A percentile compares a stretch with the other conserved stretches of the same genome.
Conservation (phyloP, 345 rosid genomes). For the Dovyalis caffra region DNA sequence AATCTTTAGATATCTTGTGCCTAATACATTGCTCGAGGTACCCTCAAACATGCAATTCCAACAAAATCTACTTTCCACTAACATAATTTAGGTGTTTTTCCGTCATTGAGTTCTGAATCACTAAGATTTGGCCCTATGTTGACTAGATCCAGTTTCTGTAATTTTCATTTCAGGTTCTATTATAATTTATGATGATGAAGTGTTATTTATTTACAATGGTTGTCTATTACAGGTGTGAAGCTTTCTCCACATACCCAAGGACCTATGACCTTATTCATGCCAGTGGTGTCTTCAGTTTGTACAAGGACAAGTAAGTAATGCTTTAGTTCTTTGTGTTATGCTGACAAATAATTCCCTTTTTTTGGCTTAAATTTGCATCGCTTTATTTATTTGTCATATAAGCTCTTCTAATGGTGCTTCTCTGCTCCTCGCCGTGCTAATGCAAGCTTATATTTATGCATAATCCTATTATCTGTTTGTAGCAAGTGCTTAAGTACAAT, state of each 20-base stretch:
- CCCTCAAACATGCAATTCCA: background rate
- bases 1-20: background rate
- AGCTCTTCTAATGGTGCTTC: background rate
- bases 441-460: background rate
- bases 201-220: background rate
- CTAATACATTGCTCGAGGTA: background rate
- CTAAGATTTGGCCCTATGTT: background rate
- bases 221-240: conserved; percentile 76
- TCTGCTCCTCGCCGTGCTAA: background rate
- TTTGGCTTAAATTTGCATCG: background rate
- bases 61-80: background rate
- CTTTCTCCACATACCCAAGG: conserved; percentile 98
- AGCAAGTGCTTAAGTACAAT: background rate
- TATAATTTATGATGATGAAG: background rate
- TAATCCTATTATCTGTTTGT: background rate
- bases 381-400: background rate
- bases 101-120: background rate
- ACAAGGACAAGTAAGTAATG: conserved; percentile 73
- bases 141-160: background rate
- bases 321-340: background rate
- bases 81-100: background rate
- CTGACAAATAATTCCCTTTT: background rate
- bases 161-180: background rate
- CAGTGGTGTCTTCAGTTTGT: conserved; percentile 73
- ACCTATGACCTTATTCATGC: conserved; percentile 95